These are phyloP conservation scores for Spinacia oleracea DNA, from an alignment of 179 eudicot species.

Conservation along the genomic window DNA sequence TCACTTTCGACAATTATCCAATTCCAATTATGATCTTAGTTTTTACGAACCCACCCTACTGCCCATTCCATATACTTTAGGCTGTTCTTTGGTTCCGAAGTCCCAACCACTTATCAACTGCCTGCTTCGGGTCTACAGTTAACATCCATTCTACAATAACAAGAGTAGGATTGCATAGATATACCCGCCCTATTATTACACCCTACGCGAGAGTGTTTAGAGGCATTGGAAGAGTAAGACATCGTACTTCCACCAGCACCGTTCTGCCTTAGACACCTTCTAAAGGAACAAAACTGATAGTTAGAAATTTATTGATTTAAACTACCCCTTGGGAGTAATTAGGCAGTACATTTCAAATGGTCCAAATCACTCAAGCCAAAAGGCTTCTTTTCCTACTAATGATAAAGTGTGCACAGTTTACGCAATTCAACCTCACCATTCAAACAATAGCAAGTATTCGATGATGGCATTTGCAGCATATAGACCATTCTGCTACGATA, in stretches of 20 bases:
- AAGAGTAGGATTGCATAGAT: background rate
- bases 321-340: background rate
- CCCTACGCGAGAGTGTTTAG: background rate
- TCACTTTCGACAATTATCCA: background rate
- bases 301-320: background rate
- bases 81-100: background rate
- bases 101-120: background rate
- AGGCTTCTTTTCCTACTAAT: background rate
- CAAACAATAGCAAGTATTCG: background rate
- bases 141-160: background rate
- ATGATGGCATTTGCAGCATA: background rate
- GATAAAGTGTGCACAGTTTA: background rate
- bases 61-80: too few relatives aligned
- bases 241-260: background rate
- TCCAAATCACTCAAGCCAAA: background rate
- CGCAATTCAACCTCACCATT: background rate
- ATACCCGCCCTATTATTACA: background rate
- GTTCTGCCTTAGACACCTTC: background rate
- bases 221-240: background rate
- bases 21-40: background rate
- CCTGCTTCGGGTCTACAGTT: background rate
- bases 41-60: too few relatives aligned
- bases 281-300: background rate
- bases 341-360: background rate
- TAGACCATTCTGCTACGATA: background rate